Conservation (phyloP, 345 rosid species). For the Physaria fendleri region DNA sequence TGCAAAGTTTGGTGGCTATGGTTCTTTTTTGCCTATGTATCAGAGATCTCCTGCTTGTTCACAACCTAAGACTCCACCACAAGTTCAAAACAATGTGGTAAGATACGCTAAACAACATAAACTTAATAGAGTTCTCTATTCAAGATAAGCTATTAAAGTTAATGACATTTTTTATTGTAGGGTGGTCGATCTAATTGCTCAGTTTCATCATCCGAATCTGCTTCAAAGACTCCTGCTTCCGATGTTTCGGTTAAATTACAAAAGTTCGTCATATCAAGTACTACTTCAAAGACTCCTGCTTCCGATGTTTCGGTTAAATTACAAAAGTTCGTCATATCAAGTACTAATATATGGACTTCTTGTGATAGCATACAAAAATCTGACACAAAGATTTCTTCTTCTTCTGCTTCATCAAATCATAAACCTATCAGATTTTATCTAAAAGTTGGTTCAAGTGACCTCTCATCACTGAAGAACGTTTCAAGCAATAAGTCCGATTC, state of each 20-base stretch:
- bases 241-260: conserved; percentile 40
- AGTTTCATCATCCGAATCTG: conserved; percentile 35
- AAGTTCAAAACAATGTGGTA: conserved; percentile 21
- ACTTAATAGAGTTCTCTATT: conserved; percentile 33
- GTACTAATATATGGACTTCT: conserved; percentile 34
- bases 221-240: conserved; percentile 33
- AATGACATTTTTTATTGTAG: too few relatives aligned
- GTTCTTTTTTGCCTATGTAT: conserved; percentile 32
- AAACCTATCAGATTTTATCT: conserved; percentile 66
- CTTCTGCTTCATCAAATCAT: conserved; percentile 42
- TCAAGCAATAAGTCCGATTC: conserved; percentile 35
- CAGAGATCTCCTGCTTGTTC: conserved; percentile 29
- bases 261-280: conserved; percentile 30
- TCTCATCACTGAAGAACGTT: conserved; percentile 55
- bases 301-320: conserved; percentile 34
- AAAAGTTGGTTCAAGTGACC: conserved; percentile 76
- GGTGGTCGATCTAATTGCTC: conserved; percentile 35
- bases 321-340: conserved; percentile 35
- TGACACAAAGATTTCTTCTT: conserved; percentile 27
- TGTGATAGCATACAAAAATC: conserved; percentile 30
- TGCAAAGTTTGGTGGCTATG: conserved; percentile 36
- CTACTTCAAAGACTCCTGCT: conserved; percentile 33
- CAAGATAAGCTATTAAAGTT: not conserved
- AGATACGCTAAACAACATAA: conserved; percentile 40
- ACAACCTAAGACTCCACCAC: conserved; percentile 24